Evolutionary conservation across 495 filamentous ascomycete species (phyloP).

Genomic region (Sphaerosporella brunnea): DNA sequence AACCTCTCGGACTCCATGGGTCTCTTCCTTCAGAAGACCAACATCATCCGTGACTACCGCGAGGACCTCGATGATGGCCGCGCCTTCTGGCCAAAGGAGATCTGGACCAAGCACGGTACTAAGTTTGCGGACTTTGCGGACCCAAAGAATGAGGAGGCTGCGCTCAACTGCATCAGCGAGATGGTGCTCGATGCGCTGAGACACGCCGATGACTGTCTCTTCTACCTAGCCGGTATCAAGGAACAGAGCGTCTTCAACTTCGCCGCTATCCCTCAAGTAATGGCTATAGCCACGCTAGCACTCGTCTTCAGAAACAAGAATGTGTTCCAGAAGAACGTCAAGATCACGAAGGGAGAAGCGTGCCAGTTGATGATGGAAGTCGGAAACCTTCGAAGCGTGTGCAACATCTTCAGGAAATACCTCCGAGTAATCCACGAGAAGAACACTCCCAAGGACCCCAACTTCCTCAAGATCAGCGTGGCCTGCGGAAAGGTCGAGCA

Average conservation of each 20-base stretch:
- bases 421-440: conserved; percentile 73
- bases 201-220: conserved; percentile 83
- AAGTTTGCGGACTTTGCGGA: conserved; percentile 81
- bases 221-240: conserved; percentile 87
- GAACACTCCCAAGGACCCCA: conserved; percentile 85
- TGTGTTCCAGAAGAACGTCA: conserved; percentile 76
- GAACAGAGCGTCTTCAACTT: conserved; percentile 99
- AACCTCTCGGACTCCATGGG: conserved; percentile 89
- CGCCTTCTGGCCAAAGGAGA: conserved; percentile 83
- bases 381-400: conserved; percentile 66
- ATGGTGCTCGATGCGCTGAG: conserved; percentile 80
- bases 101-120: conserved; percentile 87
- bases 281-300: conserved; percentile 91
- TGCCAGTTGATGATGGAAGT: conserved; percentile 82
- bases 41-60: conserved; percentile 88
- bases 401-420: conserved; percentile 60
- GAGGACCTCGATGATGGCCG: conserved; percentile 78
- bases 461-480: conserved; percentile 82
- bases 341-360: conserved; percentile 90
- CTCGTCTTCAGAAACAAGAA: conserved; percentile 81
- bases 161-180: conserved; percentile 77
- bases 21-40: conserved; percentile 91
- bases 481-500: conserved; percentile 87
- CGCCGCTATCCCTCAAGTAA: conserved; percentile 89
- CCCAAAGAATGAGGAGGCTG: conserved; percentile 57